Conservation (phyloP, 108 stramenopile species). For the Cyclotella atomus region DNA sequence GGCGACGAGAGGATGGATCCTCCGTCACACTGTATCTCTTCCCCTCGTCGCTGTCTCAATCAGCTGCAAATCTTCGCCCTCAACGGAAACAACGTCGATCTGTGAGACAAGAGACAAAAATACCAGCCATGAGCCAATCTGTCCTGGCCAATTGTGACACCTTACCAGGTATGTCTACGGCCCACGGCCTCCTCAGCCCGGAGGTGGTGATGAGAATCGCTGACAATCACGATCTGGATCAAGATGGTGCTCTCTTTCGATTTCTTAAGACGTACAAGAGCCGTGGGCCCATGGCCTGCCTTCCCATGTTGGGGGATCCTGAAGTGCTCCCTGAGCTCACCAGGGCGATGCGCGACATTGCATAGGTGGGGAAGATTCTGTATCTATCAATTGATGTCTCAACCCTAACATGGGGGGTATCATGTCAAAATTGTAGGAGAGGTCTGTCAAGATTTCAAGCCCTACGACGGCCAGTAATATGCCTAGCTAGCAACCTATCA, state of each 20-base stretch:
- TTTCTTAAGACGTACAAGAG: slow-evolving; percentile 67
- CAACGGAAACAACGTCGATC: not conserved
- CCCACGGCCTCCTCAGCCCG: slow-evolving; percentile 81
- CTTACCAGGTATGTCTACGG: slow-evolving; percentile 67
- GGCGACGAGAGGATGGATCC: slow-evolving; percentile 19
- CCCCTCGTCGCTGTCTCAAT: slow-evolving; percentile 18
- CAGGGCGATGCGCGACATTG: slow-evolving; percentile 79
- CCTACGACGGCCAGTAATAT: too few relatives aligned
- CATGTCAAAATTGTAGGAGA: too few relatives aligned
- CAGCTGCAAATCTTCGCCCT: slow-evolving; percentile 24
- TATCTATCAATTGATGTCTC: too few relatives aligned
- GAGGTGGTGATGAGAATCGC: slow-evolving; percentile 78
- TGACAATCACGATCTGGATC: slow-evolving; percentile 35
- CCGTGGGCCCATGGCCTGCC: slow-evolving; percentile 82
- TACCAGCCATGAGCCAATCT: slow-evolving; percentile 49
- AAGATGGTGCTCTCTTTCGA: slow-evolving; percentile 28
- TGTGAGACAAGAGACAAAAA: not conserved
- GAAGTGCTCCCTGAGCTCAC: slow-evolving; percentile 77
- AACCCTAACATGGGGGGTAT: too few relatives aligned
- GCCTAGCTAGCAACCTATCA: not conserved
- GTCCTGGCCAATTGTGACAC: slow-evolving; percentile 66
- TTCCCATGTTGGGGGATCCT: slow-evolving; percentile 77
- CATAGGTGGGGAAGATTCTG: slow-evolving; percentile 8
- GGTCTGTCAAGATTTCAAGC: too few relatives aligned
- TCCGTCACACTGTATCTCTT: slow-evolving; percentile 35